Base-by-base conservation (phyloP, 805 yeast species). In the Pichia heedii region DNA sequence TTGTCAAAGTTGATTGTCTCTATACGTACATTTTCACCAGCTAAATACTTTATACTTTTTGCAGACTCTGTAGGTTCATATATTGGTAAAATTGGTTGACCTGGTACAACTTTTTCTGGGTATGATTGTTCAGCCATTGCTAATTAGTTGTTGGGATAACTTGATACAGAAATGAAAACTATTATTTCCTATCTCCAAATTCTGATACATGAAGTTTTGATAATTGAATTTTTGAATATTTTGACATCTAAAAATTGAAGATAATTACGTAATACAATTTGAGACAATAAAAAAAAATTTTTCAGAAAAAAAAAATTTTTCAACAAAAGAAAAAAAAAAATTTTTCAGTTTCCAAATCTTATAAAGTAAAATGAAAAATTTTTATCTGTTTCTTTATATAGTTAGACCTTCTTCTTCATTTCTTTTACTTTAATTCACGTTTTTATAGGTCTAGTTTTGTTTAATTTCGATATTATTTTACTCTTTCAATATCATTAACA, bases 1-100 rank as follows among this genome's bases (percentile, higher is more conserved):
- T 65, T 62, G 18, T 70, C 64, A 10, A 68, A 60, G 3, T 63
- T 66, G 16, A 77, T 67, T 4, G 70, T 64, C 20, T 74, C 66
- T 4, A 76, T 50, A 27, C 74, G 71, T 1, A 85, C 71, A 10
- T 95, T 95, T 19, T 66, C 61, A 5, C 95, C 94, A 2, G 86
- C 63, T 5, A 67, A 56, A 53, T 73, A 85, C 45, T 68, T 70
- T 15, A 50, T 49, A 12, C 39, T 22, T 18, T 29, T 29, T 9
- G 50, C 32, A 0, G 20, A n/a, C 11, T 47, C 47, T 4, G 62
- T 43, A 9, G 70, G 69, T 52, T 66, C 33, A 40, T 43, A 70
- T 7, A 70, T 65, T 1, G 93, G 89, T 18, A 79, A 72, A 21
- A 87, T 68, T 35, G 81, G 74, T 53, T 87, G 95, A 0, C 96